phyloP scores from a whole-genome alignment of 495 filamentous ascomycete species.

The Penicillium soppii region DNA sequence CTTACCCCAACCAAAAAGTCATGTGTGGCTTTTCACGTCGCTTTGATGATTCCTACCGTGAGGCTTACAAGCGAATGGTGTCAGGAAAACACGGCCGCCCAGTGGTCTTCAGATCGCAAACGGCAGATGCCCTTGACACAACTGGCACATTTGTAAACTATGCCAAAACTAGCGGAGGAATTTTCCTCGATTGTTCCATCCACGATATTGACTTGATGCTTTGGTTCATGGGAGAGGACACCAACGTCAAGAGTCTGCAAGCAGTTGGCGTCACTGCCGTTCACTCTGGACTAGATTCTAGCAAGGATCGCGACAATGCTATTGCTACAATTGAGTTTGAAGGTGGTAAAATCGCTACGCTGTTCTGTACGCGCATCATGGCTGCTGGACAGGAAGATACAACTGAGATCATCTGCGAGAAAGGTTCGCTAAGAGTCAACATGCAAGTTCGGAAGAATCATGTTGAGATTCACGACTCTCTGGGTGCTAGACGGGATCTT shows the following conservation, averaged over 20 bases:
- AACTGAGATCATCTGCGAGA: slow-evolving; percentile 43
- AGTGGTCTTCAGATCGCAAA: slow-evolving; percentile 50
- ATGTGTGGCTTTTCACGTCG: slow-evolving; percentile 55
- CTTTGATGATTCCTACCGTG: slow-evolving; percentile 45
- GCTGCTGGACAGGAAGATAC: slow-evolving; percentile 56
- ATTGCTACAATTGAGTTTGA: slow-evolving; percentile 59
- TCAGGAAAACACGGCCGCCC: slow-evolving; percentile 46
- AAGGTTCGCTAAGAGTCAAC: slow-evolving; percentile 20
- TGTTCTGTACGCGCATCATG: slow-evolving; percentile 60
- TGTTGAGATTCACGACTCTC: slow-evolving; percentile 45
- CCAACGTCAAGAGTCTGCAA: slow-evolving; percentile 42
- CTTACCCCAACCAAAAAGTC: slow-evolving; percentile 48
- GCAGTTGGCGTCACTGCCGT: slow-evolving; percentile 54
- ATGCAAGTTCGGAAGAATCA: slow-evolving; percentile 54
- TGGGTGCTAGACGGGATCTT: slow-evolving; percentile 55
- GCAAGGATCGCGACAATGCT: slow-evolving; percentile 58
- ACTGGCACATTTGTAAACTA: slow-evolving; percentile 50
- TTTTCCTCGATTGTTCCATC: slow-evolving; percentile 52
- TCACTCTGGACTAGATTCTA: slow-evolving; percentile 49
- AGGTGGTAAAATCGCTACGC: slow-evolving; percentile 55
- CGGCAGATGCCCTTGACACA: slow-evolving; percentile 51
- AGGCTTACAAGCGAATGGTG: slow-evolving; percentile 41
- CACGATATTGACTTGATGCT: slow-evolving; percentile 53
- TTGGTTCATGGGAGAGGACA: slow-evolving; percentile 49
- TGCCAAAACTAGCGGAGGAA: slow-evolving; percentile 50